phyloP scores from a whole-genome alignment of 176 grass and related monocot genomes.

The Hyparrhenia diplandra region DNA sequence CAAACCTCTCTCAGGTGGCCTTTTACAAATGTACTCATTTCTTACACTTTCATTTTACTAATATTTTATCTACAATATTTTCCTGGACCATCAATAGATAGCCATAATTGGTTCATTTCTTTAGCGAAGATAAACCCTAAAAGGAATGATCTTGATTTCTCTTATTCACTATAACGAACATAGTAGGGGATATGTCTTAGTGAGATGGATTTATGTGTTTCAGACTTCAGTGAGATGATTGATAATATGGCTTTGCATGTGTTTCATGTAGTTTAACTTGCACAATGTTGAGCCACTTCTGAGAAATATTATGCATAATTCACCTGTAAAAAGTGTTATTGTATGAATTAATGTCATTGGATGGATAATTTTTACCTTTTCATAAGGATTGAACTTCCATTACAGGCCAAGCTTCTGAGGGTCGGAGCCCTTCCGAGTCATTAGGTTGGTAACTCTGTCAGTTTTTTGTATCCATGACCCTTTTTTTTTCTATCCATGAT shows the following conservation, averaged over 20 bases:
- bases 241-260: neutral
- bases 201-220: too few relatives aligned
- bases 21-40: slow-evolving; percentile 59
- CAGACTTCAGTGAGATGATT: neutral
- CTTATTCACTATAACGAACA: neutral
- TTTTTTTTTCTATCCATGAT: neutral
- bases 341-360: neutral
- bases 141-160: neutral
- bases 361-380: neutral
- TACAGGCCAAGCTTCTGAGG: slow-evolving; percentile 53
- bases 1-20: slow-evolving; percentile 78
- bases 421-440: slow-evolving; percentile 50
- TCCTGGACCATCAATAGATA: neutral
- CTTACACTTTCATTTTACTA: slow-evolving; percentile 49
- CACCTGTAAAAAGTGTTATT: slow-evolving; percentile 1
- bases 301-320: slow-evolving; percentile 15
- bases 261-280: slow-evolving; percentile 1
- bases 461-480: too few relatives aligned
- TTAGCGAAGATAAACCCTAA: neutral
- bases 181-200: neutral
- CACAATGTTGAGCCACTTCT: neutral
- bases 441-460: slow-evolving; percentile 54
- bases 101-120: neutral
- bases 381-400: slow-evolving; percentile 11
- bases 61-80: slow-evolving; percentile 31